phyloP scores from a whole-genome alignment of 768 basidiomycete species.

The Tubosaeta brunneosetosa region DNA sequence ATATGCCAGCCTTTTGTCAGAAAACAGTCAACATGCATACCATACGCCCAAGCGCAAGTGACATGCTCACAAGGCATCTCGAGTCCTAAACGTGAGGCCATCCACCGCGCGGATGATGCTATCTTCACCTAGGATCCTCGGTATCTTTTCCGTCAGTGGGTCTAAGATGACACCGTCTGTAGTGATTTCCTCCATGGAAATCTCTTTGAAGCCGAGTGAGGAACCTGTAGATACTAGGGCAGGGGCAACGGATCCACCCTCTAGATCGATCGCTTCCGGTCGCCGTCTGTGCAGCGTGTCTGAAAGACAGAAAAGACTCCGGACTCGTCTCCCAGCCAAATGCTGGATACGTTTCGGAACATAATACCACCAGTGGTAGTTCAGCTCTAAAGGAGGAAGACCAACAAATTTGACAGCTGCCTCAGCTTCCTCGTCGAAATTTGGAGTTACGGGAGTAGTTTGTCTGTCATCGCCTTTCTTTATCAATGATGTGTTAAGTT shows the following conservation, averaged over 20 bases:
- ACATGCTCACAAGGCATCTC: conserved; percentile 43
- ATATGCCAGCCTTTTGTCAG: conserved; percentile 58
- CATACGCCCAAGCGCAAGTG: not conserved
- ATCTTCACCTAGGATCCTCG: conserved; percentile 32
- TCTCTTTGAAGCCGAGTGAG: conserved; percentile 64
- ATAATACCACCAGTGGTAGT: conserved; percentile 36
- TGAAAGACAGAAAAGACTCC: conserved; percentile 20
- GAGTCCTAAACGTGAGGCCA: conserved; percentile 50
- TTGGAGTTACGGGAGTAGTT: conserved; percentile 45
- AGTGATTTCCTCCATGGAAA: conserved; percentile 58
- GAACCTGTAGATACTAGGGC: conserved; percentile 65
- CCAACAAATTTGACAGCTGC: conserved; percentile 60
- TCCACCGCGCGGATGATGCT: conserved; percentile 59
- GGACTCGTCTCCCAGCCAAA: conserved; percentile 24
- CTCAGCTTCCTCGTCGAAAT: conserved; percentile 57
- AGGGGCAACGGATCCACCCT: conserved; percentile 58
- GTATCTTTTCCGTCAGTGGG: conserved; percentile 32
- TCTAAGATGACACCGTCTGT: conserved; percentile 60
- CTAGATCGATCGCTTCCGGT: conserved; percentile 40
- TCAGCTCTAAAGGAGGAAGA: conserved; percentile 56
- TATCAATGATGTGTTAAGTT: conserved; percentile 37
- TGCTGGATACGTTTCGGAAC: conserved; percentile 50
- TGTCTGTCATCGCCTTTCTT: conserved; percentile 50
- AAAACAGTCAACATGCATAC: conserved; percentile 2
- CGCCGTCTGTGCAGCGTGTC: conserved; percentile 6